Evolutionary conservation across 495 filamentous ascomycete species (phyloP).

Genomic region (Astrocystis sublimbata): DNA sequence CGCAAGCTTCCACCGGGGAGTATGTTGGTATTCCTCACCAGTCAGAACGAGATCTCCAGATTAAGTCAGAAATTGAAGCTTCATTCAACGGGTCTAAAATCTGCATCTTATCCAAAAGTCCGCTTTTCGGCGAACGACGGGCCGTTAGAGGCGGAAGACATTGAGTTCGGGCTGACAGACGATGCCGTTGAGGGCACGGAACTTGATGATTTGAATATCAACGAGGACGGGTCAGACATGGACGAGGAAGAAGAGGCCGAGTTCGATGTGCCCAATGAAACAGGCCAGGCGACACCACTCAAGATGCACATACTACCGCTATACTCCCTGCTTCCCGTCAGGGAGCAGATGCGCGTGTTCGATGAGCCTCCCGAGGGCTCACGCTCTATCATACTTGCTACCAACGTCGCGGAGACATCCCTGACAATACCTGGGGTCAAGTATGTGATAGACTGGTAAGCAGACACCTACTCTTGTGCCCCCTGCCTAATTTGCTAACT

Average conservation of each 20-base stretch:
- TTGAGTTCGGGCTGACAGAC: conserved; percentile 70
- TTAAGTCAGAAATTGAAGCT: conserved; percentile 76
- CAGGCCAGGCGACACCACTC: conserved; percentile 53
- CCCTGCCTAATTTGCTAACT: neutral
- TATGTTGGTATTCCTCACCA: conserved; percentile 94
- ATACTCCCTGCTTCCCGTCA: conserved; percentile 92
- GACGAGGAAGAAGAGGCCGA: conserved; percentile 64
- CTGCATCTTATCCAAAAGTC: conserved; percentile 61
- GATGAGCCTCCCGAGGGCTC: conserved; percentile 81
- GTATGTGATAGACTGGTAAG: conserved; percentile 81
- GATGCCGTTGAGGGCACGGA: conserved; percentile 49
- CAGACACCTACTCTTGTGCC: conserved; percentile 23
- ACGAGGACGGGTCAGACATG: conserved; percentile 53
- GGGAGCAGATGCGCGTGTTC: conserved; percentile 92
- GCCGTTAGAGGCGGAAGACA: conserved; percentile 81
- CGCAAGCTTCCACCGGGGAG: conserved; percentile 87
- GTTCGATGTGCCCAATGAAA: conserved; percentile 54
- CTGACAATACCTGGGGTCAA: conserved; percentile 94
- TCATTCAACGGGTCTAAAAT: conserved; percentile 59
- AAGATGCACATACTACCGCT: conserved; percentile 84
- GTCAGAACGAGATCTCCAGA: conserved; percentile 83
- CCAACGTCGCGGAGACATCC: conserved; percentile 96
- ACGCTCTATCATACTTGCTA: conserved; percentile 87
- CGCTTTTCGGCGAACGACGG: conserved; percentile 75
- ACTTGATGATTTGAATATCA: conserved; percentile 24